Conservation (phyloP, 371 early-diverging fungal species). For the Lichtheimia corymbifera region DNA sequence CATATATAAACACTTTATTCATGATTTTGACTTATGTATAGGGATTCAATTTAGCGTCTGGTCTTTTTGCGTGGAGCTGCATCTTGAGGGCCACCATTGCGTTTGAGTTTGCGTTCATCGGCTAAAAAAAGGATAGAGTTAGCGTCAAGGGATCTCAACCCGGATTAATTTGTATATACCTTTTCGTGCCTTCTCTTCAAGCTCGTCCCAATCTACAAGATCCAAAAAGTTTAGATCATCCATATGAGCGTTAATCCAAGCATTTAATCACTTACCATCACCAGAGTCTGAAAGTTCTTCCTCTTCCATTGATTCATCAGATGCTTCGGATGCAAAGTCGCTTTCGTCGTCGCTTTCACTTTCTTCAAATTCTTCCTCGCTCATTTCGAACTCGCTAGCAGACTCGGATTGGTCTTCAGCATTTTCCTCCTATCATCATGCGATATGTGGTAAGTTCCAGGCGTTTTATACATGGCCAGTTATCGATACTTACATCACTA, state of each 20-base stretch:
- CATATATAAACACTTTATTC: too few relatives aligned
- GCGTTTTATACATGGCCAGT: neutral
- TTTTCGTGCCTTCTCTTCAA: conserved; percentile 76
- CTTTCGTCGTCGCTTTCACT: conserved; percentile 72
- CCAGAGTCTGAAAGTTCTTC: conserved; percentile 68
- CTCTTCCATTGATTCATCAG: conserved; percentile 59
- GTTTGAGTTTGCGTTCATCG: conserved; percentile 59
- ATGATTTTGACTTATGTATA: too few relatives aligned
- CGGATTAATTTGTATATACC: conserved; percentile 27
- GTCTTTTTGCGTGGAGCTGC: conserved; percentile 24
- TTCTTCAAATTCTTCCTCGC: conserved; percentile 48
- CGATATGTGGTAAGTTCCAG: neutral
- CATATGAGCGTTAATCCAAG: neutral
- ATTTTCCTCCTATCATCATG: conserved; percentile 31
- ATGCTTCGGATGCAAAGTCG: conserved; percentile 67
- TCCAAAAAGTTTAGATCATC: neutral
- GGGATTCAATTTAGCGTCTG: neutral
- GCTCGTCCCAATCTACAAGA: conserved; percentile 73
- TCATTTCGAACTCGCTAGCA: conserved; percentile 65
- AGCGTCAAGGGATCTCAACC: neutral
- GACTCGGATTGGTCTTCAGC: conserved; percentile 57
- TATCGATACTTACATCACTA: conserved; percentile 51
- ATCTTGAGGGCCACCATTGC: conserved; percentile 41
- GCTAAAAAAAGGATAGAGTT: conserved; percentile 30
- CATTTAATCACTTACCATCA: conserved; percentile 21